Conservation (phyloP, 345 rosid species). For the Pugionium cornutum region DNA sequence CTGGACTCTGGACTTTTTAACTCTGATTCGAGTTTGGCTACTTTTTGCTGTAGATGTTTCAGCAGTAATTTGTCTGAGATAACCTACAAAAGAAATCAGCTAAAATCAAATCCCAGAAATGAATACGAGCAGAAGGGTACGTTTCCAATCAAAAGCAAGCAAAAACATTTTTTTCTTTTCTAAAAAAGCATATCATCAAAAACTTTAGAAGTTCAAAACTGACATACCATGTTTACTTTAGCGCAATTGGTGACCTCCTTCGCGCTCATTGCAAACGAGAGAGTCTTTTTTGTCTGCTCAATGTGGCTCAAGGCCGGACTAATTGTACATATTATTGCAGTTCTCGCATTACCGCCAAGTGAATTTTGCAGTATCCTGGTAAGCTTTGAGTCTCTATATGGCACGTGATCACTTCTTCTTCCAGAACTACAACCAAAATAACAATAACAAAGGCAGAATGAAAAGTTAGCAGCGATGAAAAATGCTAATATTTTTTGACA, state of each 20-base stretch:
- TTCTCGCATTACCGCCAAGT: conserved; percentile 97
- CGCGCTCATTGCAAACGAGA: conserved; percentile 86
- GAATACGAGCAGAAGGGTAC: conserved; percentile 12
- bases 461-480: too few relatives aligned
- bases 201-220: conserved; percentile 17
- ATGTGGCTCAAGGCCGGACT: conserved; percentile 93
- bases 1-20: conserved; percentile 73
- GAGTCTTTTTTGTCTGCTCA: conserved; percentile 89
- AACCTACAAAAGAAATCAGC: conserved; percentile 50
- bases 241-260: conserved; percentile 94
- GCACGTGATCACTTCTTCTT: conserved; percentile 65
- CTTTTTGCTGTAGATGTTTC: conserved; percentile 85
- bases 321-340: conserved; percentile 92
- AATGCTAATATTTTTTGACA: too few relatives aligned
- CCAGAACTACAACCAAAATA: conserved; percentile 66
- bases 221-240: conserved; percentile 83
- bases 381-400: conserved; percentile 96
- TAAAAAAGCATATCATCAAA: background rate
- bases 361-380: conserved; percentile 94
- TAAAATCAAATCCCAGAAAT: conserved; percentile 19
- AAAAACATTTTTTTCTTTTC: background rate
- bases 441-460: conserved; percentile 9
- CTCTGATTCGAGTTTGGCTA: conserved; percentile 93
- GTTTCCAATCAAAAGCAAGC: conserved; percentile 16
- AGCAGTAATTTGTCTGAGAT: conserved; percentile 69